Percentiles rank a stretch among this genome's conserved stretches.
These are phyloP conservation scores for Mallotus nudiflorus DNA, from an alignment of 345 rosid genomes.

Conservation along the genomic window DNA sequence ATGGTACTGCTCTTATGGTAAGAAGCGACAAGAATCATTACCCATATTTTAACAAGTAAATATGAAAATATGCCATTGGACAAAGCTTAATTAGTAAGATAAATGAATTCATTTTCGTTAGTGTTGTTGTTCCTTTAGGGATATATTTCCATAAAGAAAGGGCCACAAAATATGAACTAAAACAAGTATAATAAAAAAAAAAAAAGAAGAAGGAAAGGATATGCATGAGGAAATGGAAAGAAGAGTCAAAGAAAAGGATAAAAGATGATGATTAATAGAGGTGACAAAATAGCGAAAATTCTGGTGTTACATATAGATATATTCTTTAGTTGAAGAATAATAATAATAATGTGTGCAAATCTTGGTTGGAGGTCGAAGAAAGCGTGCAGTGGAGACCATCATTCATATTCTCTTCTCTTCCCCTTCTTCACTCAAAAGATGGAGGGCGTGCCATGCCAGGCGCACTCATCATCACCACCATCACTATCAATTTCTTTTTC, in stretches of 20 bases:
- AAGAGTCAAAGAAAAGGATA: constrained; percentile 13
- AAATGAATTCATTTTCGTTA: too few relatives aligned
- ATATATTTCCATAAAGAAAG: too few relatives aligned
- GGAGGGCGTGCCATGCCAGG: constrained; percentile 43
- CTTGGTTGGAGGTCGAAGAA: constrained; percentile 33
- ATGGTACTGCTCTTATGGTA: too few relatives aligned
- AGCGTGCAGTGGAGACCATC: constrained; percentile 49
- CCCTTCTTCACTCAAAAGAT: constrained; percentile 28
- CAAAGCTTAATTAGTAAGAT: too few relatives aligned
- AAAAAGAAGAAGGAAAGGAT: neutral
- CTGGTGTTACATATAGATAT: too few relatives aligned
- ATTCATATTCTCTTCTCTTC: constrained; percentile 25
- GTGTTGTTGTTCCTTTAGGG: too few relatives aligned
- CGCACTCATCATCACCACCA: constrained; percentile 43
- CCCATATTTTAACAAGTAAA: too few relatives aligned
- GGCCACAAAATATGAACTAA: too few relatives aligned
- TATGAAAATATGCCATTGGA: too few relatives aligned
- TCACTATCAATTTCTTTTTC: constrained; percentile 21
- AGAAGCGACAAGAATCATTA: too few relatives aligned
- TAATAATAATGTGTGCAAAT: constrained; percentile 38
- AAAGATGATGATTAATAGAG: constrained; percentile 20
- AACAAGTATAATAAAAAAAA: too few relatives aligned
- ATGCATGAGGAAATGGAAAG: neutral
- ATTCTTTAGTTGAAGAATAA: constrained; percentile 28
- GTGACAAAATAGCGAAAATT: constrained; percentile 25